phyloP scores from a whole-genome alignment of 2,329 filamentous ascomycete genomes.

The Fusarium piperis region DNA sequence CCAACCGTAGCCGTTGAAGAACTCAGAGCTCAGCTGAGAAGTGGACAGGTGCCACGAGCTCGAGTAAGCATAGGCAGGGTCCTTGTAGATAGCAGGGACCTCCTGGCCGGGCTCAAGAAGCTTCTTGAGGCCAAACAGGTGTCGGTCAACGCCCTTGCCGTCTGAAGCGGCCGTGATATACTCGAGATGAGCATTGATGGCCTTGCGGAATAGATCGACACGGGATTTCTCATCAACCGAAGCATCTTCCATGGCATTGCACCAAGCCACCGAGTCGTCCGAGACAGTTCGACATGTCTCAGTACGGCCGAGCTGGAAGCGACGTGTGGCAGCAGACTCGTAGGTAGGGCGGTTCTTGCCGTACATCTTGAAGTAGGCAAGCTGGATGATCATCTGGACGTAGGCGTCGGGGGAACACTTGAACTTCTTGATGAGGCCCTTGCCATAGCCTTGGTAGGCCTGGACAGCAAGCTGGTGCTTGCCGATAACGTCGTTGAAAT shows the following conservation, averaged over 20 bases:
- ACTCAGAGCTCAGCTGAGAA: conserved; percentile 92
- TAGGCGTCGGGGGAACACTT: conserved; percentile 97
- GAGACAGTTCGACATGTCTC: conserved; percentile 95
- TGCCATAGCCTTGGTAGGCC: conserved; percentile 96
- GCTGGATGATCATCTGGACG: conserved; percentile 98
- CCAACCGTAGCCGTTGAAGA: conserved; percentile 99
- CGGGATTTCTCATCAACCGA: conserved; percentile 70
- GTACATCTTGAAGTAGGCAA: conserved; percentile 99
- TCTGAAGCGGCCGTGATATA: conserved; percentile 92
- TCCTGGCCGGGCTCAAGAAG: conserved; percentile 83
- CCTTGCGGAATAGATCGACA: conserved; percentile 81
- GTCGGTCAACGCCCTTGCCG: conserved; percentile 92
- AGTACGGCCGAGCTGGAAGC: conserved; percentile 95
- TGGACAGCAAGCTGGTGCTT: conserved; percentile 93
- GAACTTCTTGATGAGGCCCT: conserved; percentile 99
- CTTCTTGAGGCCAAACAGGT: conserved; percentile 97
- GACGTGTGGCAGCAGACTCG: conserved; percentile 92
- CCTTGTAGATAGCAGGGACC: conserved; percentile 83
- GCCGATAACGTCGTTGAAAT: conserved; percentile 84
- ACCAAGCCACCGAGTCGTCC: conserved; percentile 91
- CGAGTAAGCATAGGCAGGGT: conserved; percentile 86
- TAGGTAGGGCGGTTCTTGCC: conserved; percentile 98
- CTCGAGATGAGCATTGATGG: conserved; percentile 82
- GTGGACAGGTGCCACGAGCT: conserved; percentile 89
- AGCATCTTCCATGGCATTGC: conserved; percentile 82